A percentile compares a stretch with the other conserved stretches of the same genome.
Evolutionary conservation across 129 eudicot species (phyloP).

Genomic region (Rutidosis leptorrhynchoides): DNA sequence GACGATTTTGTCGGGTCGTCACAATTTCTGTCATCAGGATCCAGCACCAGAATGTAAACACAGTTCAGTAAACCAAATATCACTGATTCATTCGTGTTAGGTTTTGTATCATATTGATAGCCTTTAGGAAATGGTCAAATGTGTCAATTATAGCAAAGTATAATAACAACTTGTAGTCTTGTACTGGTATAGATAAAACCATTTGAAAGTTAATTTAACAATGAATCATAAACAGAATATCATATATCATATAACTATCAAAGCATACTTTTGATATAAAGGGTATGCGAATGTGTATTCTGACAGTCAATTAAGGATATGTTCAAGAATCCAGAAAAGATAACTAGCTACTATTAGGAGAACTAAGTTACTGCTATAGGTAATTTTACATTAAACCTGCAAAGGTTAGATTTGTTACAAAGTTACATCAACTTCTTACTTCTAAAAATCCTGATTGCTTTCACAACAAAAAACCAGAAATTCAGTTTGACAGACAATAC

Average conservation of each 20-base stretch:
- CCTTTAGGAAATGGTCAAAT: too few relatives aligned
- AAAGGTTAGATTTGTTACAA: neutral
- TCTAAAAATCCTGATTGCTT: neutral
- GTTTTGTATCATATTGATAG: neutral
- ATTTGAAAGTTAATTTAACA: neutral
- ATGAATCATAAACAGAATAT: neutral
- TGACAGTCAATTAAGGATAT: neutral
- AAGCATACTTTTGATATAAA: neutral
- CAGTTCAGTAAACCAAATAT: slow-evolving; percentile 1
- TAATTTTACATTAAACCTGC: neutral
- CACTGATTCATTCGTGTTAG: too few relatives aligned
- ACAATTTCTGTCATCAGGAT: slow-evolving; percentile 73
- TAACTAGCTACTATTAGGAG: neutral
- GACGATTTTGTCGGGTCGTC: too few relatives aligned
- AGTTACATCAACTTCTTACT: neutral
- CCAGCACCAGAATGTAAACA: slow-evolving; percentile 37
- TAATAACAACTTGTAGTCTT: too few relatives aligned
- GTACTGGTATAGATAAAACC: too few relatives aligned
- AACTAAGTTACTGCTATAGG: neutral
- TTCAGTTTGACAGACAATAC: neutral
- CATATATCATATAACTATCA: neutral
- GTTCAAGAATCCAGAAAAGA: neutral
- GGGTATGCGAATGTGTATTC: neutral
- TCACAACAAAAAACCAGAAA: neutral
- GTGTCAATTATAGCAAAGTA: neutral